Conservation (phyloP, 768 basidiomycete genomes). For the Pleurotus djamor region DNA sequence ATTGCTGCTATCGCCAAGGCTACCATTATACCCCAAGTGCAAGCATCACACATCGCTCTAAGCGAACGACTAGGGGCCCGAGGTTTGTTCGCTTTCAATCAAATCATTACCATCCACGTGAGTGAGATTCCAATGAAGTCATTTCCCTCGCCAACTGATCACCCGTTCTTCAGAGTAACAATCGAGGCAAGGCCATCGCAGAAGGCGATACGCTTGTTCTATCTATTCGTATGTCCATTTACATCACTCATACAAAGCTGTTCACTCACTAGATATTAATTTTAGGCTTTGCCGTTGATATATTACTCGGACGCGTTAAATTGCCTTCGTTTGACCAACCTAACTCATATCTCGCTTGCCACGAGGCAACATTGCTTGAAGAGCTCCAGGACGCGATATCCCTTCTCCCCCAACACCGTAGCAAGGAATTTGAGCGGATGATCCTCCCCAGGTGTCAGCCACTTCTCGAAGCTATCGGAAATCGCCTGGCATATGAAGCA, state of each 20-base stretch:
- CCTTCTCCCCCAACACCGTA: constrained; percentile 22
- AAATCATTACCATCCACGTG: constrained; percentile 28
- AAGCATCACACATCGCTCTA: constrained; percentile 12
- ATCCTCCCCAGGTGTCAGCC: constrained; percentile 39
- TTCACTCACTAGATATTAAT: background rate
- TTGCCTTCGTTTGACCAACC: constrained; percentile 16
- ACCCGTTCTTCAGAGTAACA: constrained; percentile 22
- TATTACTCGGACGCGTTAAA: constrained; percentile 17
- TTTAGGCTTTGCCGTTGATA: constrained; percentile 23
- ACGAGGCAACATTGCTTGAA: constrained; percentile 16
- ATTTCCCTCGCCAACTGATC: background rate
- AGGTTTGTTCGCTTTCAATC: constrained; percentile 36
- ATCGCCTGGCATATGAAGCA: constrained; percentile 43
- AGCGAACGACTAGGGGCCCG: constrained; percentile 42
- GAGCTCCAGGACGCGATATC: constrained; percentile 16
- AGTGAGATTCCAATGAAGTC: constrained; percentile 12
- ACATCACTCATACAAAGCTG: too few relatives aligned
- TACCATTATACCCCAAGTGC: constrained; percentile 14
- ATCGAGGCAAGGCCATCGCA: constrained; percentile 37
- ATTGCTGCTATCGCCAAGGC: constrained; percentile 21
- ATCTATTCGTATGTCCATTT: constrained; percentile 29
- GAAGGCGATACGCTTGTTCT: constrained; percentile 43
- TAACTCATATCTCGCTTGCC: constrained; percentile 15
- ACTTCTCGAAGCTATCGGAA: constrained; percentile 40
- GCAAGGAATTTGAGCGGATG: constrained; percentile 24